Evolutionary conservation across 768 basidiomycete species (phyloP).

Genomic region (Agaricus sinodeliciosus): DNA sequence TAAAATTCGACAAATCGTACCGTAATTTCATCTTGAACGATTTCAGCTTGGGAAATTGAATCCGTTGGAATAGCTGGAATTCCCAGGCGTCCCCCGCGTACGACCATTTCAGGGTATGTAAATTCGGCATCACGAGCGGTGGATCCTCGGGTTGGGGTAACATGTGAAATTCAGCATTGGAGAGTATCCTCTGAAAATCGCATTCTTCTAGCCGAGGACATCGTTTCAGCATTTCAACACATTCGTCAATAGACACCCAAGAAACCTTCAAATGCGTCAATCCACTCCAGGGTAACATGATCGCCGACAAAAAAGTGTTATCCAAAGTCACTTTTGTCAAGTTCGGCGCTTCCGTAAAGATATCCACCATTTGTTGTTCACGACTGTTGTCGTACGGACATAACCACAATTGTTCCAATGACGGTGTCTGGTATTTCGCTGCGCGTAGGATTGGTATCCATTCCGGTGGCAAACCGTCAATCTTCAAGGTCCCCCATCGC

Average conservation of each 20-base stretch:
- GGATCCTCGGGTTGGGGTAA: background rate
- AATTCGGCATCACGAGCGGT: background rate
- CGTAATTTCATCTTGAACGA: constrained; percentile 2
- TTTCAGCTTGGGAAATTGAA: background rate
- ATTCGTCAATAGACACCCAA: constrained; percentile 9
- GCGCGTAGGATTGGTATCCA: background rate
- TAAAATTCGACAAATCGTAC: constrained; percentile 8
- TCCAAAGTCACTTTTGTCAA: constrained; percentile 4
- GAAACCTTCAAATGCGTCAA: constrained; percentile 7
- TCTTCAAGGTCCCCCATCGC: constrained; percentile 4
- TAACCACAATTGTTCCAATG: background rate
- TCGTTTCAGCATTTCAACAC: constrained; percentile 5
- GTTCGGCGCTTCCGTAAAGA: background rate
- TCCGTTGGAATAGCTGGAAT: constrained; percentile 6
- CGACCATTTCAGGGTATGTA: constrained; percentile 4
- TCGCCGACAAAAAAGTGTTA: constrained; percentile 7
- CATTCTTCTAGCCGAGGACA: background rate
- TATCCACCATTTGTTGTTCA: constrained; percentile 9
- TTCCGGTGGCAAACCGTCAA: constrained; percentile 7
- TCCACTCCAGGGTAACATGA: background rate
- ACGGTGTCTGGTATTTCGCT: background rate
- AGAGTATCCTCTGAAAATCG: constrained; percentile 5
- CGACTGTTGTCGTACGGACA: constrained; percentile 9
- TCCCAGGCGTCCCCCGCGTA: constrained; percentile 9
- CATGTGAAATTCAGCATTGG: constrained; percentile 5